A percentile compares a stretch with the other conserved stretches of the same genome.
These are phyloP conservation scores for Carex arenaria DNA, from an alignment of 202 grass and related monocot species.

Conservation along the genomic window DNA sequence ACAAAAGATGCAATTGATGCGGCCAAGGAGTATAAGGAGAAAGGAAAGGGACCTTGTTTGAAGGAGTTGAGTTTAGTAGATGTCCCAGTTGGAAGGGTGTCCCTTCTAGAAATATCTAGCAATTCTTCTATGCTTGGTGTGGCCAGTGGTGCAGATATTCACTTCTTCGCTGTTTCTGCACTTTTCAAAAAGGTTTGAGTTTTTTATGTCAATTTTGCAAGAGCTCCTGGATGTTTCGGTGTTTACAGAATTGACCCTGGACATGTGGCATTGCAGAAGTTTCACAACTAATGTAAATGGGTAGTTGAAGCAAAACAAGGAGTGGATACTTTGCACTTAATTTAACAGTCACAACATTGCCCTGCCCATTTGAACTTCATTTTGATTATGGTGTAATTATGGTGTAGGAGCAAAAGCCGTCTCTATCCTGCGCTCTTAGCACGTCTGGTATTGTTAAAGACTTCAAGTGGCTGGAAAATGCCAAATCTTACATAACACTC, in stretches of 20 bases:
- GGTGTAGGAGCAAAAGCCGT: constrained; percentile 52
- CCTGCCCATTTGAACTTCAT: background rate
- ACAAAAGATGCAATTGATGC: constrained; percentile 67
- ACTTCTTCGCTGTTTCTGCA: constrained; percentile 65
- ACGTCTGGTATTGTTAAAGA: constrained; percentile 48
- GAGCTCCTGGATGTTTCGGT: background rate
- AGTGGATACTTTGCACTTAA: background rate
- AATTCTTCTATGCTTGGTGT: constrained; percentile 61
- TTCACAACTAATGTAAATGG: background rate
- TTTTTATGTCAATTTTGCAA: background rate
- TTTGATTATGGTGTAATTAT: background rate
- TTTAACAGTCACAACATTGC: background rate
- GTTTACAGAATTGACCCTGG: background rate
- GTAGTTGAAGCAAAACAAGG: background rate
- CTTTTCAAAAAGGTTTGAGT: constrained; percentile 59
- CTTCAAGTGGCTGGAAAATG: constrained; percentile 73
- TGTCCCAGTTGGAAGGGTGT: constrained; percentile 52
- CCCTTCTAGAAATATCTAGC: constrained; percentile 61
- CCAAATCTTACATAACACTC: constrained; percentile 56
- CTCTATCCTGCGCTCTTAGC: constrained; percentile 44
- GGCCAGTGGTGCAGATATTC: constrained; percentile 42
- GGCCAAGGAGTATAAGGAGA: constrained; percentile 57
- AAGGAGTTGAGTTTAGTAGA: constrained; percentile 61
- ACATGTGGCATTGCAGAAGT: background rate
- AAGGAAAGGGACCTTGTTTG: constrained; percentile 62